These are phyloP conservation scores for Neobulgaria alba DNA, from an alignment of 2,329 filamentous ascomycete genomes.

Conservation along the genomic window DNA sequence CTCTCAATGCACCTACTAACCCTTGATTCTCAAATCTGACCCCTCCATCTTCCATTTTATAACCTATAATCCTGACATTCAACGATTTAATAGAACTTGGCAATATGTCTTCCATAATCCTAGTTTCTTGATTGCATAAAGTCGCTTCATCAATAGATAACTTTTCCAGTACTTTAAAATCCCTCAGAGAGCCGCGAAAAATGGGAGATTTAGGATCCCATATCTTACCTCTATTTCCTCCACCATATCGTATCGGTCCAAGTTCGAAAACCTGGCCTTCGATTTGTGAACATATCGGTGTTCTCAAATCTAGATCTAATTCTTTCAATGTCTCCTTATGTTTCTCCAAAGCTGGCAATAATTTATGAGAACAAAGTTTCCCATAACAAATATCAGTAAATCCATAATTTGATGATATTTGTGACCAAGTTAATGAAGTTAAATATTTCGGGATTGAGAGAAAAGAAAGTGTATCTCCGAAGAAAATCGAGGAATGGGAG, in stretches of 20 bases:
- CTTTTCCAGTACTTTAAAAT: constrained; percentile 2
- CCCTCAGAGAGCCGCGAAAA: constrained; percentile 10
- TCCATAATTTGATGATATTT: neutral
- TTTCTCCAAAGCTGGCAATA: constrained; percentile 2
- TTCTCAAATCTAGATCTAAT: constrained; percentile 9
- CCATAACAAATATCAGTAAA: neutral
- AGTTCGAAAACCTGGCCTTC: neutral
- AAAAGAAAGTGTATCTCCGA: too few species aligned
- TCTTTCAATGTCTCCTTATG: constrained; percentile 5
- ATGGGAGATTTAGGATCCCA: too few species aligned
- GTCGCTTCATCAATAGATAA: constrained; percentile 10
- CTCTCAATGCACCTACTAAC: neutral
- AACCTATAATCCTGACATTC: neutral
- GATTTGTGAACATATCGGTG: neutral
- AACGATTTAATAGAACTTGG: constrained; percentile 1
- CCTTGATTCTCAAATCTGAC: neutral
- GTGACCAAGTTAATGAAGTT: constrained; percentile 6
- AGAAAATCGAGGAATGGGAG: too few species aligned
- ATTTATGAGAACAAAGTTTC: constrained; percentile 4
- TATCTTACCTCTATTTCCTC: too few species aligned
- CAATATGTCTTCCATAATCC: constrained; percentile 8
- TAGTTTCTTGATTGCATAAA: constrained; percentile 9
- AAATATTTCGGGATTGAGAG: constrained; percentile 7
- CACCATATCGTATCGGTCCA: neutral
- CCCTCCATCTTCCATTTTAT: neutral